Conservation (phyloP, 164 flowering plant species). For the Stephania japonica region DNA sequence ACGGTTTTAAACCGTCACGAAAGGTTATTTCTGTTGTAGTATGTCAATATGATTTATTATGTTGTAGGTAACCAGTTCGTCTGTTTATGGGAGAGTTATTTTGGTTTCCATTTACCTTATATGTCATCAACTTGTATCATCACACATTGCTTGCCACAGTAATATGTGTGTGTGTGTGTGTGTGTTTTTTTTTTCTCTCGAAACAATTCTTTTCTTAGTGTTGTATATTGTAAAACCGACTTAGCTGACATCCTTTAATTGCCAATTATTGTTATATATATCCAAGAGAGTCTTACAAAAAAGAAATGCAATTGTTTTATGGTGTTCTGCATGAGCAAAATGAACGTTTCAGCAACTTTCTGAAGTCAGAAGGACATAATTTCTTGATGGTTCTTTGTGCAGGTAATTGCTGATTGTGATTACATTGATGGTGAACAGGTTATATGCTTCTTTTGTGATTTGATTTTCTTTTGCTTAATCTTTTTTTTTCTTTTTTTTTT, state of each 20-base stretch:
- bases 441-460: conserved; percentile 3
- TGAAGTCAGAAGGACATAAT: background rate
- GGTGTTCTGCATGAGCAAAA: background rate
- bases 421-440: conserved; percentile 80
- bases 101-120: background rate
- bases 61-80: background rate
- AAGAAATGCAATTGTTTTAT: background rate
- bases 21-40: too few relatives aligned
- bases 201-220: too few relatives aligned
- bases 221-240: too few relatives aligned
- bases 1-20: too few relatives aligned
- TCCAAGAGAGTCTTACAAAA: background rate
- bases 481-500: too few relatives aligned
- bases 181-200: too few relatives aligned
- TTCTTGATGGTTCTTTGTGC: conserved; percentile 16
- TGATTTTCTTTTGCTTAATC: background rate
- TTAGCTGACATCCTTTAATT: background rate
- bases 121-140: background rate
- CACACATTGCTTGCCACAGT: too few relatives aligned
- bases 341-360: background rate
- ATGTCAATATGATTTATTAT: background rate
- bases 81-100: background rate
- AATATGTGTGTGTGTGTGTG: too few relatives aligned
- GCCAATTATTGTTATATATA: background rate
- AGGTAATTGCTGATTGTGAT: conserved; percentile 77